phyloP scores from a whole-genome alignment of 1,284 basidiomycete genomes.

The Vanrija pseudolonga region DNA sequence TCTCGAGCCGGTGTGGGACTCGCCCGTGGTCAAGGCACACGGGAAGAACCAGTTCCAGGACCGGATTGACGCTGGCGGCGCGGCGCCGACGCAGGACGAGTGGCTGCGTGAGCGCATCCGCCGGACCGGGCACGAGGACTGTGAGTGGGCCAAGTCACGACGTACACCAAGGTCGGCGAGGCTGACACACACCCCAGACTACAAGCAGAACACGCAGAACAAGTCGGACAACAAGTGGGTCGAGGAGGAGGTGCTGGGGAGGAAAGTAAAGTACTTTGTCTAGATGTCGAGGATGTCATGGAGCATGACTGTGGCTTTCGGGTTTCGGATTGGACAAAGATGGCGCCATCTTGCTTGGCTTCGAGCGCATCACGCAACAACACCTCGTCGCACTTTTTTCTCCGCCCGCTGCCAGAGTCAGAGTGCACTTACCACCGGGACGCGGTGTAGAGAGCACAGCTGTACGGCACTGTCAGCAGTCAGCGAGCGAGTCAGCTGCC shows the following conservation, averaged over 20 bases:
- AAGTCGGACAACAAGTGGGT: constrained; percentile 15
- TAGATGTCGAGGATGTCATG: background rate
- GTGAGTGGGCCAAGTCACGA: constrained; percentile 14
- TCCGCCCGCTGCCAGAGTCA: too few relatives aligned
- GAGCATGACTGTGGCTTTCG: too few relatives aligned
- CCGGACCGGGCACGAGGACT: constrained; percentile 23
- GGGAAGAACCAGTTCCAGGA: constrained; percentile 17
- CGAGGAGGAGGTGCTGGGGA: constrained; percentile 22
- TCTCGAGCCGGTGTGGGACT: constrained; percentile 21
- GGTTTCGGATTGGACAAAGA: too few relatives aligned
- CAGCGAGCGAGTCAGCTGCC: too few relatives aligned
- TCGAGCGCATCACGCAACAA: too few relatives aligned
- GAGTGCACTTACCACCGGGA: too few relatives aligned
- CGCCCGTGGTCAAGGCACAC: constrained; percentile 17
- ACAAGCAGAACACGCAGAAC: constrained; percentile 16
- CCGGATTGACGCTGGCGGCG: constrained; percentile 22
- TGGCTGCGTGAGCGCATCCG: constrained; percentile 28
- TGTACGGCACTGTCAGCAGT: too few relatives aligned
- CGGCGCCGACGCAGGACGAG: constrained; percentile 26
- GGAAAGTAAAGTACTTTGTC: constrained; percentile 28
- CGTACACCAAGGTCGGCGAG: too few relatives aligned
- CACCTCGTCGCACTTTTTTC: too few relatives aligned
- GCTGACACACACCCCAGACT: background rate
- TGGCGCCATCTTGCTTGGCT: too few relatives aligned
- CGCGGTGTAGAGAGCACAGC: too few relatives aligned